These are phyloP conservation scores for Tricladium varicosporioides DNA, from an alignment of 2,329 filamentous ascomycete genomes.

Conservation along the genomic window DNA sequence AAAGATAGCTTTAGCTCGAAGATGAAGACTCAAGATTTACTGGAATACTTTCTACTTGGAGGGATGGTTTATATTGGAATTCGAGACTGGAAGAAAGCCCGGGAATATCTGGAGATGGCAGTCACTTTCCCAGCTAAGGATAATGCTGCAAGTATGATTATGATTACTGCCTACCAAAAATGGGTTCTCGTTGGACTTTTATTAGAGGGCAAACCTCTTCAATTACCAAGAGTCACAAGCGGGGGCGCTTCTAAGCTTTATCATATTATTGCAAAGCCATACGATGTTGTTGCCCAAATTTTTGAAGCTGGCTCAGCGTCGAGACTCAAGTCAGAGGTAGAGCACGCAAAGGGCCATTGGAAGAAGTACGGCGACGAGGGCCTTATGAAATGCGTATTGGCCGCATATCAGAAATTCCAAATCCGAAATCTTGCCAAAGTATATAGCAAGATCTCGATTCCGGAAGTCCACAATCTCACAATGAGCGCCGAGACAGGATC, in stretches of 20 bases:
- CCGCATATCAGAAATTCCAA: conserved; percentile 72
- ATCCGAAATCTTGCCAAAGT: conserved; percentile 71
- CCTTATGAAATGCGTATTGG: conserved; percentile 67
- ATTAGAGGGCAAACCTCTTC: conserved; percentile 57
- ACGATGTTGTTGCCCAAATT: conserved; percentile 65
- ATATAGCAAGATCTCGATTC: conserved; percentile 60
- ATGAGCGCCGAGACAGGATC: conserved; percentile 53
- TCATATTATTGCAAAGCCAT: conserved; percentile 61
- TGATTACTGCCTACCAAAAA: conserved; percentile 89
- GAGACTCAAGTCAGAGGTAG: conserved; percentile 62
- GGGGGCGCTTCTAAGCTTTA: conserved; percentile 53
- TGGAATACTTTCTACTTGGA: conserved; percentile 66
- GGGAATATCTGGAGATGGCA: conserved; percentile 60
- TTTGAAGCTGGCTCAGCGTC: conserved; percentile 61
- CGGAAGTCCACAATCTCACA: conserved; percentile 50
- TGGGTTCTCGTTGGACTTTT: conserved; percentile 80
- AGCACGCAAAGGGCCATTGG: conserved; percentile 60
- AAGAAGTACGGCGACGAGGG: conserved; percentile 68
- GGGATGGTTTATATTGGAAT: conserved; percentile 63
- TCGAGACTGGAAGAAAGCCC: conserved; percentile 61
- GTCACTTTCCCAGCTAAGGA: conserved; percentile 66
- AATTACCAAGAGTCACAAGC: conserved; percentile 56
- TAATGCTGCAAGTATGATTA: conserved; percentile 67
- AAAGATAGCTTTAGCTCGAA: conserved; percentile 55
- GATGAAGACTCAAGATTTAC: conserved; percentile 51